Percentiles rank a stretch among this genome's conserved stretches.
phyloP scores from a whole-genome alignment of 257 asterid species.

The Voacanga thouarsii region DNA sequence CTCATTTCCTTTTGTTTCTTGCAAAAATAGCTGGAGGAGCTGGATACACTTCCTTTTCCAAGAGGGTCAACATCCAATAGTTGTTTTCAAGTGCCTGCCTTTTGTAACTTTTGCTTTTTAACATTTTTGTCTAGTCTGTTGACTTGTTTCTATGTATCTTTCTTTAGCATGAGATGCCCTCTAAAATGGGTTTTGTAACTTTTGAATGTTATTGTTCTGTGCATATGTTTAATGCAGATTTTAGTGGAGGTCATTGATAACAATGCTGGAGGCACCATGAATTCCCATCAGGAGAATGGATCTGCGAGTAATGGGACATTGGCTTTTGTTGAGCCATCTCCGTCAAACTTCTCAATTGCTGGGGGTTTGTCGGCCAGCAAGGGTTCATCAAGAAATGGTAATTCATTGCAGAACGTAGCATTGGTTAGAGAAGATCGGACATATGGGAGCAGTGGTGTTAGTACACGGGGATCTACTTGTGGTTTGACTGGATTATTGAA shows the following conservation, averaged over 20 bases:
- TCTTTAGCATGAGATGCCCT: not conserved
- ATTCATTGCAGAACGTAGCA: slow-evolving; percentile 44
- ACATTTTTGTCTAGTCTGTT: not conserved
- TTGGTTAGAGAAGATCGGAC: slow-evolving; percentile 55
- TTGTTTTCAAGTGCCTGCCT: too few relatives aligned
- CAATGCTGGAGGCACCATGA: slow-evolving; percentile 41
- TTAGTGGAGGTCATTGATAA: slow-evolving; percentile 67
- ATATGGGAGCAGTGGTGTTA: slow-evolving; percentile 71
- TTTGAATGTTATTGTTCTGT: not conserved
- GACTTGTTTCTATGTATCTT: not conserved
- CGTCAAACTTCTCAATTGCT: slow-evolving; percentile 47
- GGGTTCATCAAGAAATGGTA: slow-evolving; percentile 75
- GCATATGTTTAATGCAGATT: slow-evolving; percentile 44
- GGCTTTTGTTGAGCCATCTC: slow-evolving; percentile 48
- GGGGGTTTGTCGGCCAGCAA: slow-evolving; percentile 68
- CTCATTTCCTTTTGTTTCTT: too few relatives aligned
- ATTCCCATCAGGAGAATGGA: slow-evolving; percentile 65
- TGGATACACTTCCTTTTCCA: too few relatives aligned
- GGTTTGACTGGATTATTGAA: slow-evolving; percentile 94
- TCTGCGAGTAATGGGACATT: slow-evolving; percentile 55
- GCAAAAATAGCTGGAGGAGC: too few relatives aligned
- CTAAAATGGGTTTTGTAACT: not conserved
- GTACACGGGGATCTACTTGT: slow-evolving; percentile 88
- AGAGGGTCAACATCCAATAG: not conserved
- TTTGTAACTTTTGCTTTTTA: too few relatives aligned